These are phyloP conservation scores for Euptelea pleiosperma DNA, from an alignment of 164 flowering plant genomes.

Conservation along the genomic window DNA sequence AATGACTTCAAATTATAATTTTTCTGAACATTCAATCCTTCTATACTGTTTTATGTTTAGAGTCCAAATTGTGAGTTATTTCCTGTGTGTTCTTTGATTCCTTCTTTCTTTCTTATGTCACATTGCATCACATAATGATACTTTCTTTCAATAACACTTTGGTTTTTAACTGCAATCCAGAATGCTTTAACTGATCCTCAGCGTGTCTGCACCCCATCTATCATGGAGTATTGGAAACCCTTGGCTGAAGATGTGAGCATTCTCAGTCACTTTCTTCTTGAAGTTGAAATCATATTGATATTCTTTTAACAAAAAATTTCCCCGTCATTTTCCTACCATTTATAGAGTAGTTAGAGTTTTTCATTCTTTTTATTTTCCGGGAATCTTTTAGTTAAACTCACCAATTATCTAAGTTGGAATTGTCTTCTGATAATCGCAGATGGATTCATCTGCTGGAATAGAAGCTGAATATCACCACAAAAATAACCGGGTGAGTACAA, in stretches of 20 bases:
- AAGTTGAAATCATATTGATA: slow-evolving; percentile 3
- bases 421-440: slow-evolving; percentile 38
- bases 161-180: slow-evolving; percentile 33
- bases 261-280: neutral
- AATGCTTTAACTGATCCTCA: slow-evolving; percentile 90
- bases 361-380: neutral
- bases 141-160: neutral
- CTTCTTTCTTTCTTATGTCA: no score
- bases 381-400: neutral
- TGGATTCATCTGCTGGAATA: slow-evolving; percentile 89
- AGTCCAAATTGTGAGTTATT: no score
- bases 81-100: no score
- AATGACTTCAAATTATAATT: no score
- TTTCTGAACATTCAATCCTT: no score
- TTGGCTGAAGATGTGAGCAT: slow-evolving; percentile 92
- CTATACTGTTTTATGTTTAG: no score
- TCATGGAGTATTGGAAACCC: slow-evolving; percentile 89
- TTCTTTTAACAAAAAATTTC: neutral
- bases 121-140: no score
- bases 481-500: slow-evolving; percentile 68
- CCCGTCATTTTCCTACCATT: neutral
- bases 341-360: neutral
- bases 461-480: slow-evolving; percentile 98
- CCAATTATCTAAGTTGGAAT: neutral
- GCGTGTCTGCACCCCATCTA: slow-evolving; percentile 77